A percentile compares a stretch with the other conserved stretches of the same genome.
These are phyloP conservation scores for Coniella lustricola DNA, from an alignment of 2,329 filamentous ascomycete genomes.

Conservation along the genomic window DNA sequence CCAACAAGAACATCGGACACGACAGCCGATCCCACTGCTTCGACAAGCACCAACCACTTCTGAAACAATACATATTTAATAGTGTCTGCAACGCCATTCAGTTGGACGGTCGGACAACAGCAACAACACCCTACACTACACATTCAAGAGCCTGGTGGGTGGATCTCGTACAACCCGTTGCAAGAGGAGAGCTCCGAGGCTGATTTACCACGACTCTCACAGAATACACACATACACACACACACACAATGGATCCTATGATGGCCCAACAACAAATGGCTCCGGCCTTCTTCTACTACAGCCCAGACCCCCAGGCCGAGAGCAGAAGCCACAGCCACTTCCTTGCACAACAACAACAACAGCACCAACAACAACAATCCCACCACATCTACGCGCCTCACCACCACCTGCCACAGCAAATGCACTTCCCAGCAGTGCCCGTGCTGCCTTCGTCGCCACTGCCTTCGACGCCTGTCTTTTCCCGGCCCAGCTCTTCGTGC, in stretches of 20 bases:
- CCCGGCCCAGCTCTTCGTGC: conserved; percentile 57
- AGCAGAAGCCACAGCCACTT: conserved; percentile 71
- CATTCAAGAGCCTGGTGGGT: conserved; percentile 13
- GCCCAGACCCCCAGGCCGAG: conserved; percentile 66
- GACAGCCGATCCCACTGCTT: too few relatives aligned
- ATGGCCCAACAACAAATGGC: conserved; percentile 54
- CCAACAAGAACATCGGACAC: too few relatives aligned
- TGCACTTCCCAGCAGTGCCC: conserved; percentile 47
- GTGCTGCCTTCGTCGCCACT: conserved; percentile 52
- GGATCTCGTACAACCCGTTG: background rate
- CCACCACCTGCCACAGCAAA: conserved; percentile 33
- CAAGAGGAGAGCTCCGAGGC: conserved; percentile 11
- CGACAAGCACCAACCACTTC: conserved; percentile 20
- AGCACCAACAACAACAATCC: conserved; percentile 52
- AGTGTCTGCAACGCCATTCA: conserved; percentile 17
- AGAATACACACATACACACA: conserved; percentile 15
- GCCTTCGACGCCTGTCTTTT: conserved; percentile 58
- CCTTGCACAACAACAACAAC: conserved; percentile 54
- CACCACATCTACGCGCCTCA: conserved; percentile 28
- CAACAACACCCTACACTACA: conserved; percentile 3
- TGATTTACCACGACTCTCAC: conserved; percentile 16
- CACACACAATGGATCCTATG: conserved; percentile 57
- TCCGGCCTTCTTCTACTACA: conserved; percentile 84
- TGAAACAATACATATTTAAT: conserved; percentile 27
- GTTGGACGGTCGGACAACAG: conserved; percentile 5